Conservation (phyloP, 1,139 yeast genomes). For the Yamadazyma epiphylla region DNA sequence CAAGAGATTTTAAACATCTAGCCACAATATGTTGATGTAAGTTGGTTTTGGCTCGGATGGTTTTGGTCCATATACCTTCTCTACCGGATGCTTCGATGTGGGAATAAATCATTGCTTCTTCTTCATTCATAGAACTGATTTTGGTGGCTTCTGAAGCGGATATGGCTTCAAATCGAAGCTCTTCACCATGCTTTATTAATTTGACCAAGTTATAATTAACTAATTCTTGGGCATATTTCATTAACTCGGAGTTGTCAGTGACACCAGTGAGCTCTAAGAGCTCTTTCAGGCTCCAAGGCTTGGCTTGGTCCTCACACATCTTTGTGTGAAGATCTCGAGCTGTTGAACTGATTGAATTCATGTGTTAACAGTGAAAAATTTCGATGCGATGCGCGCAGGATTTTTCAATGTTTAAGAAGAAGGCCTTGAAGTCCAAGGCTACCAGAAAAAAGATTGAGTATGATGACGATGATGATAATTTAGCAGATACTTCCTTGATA, state of each 20-base stretch:
- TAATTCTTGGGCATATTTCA: constrained; percentile 63
- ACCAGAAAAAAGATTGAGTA: constrained; percentile 1
- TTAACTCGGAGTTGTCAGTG: constrained; percentile 41
- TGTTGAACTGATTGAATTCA: constrained; percentile 37
- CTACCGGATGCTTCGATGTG: constrained; percentile 90
- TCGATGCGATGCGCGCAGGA: constrained; percentile 2
- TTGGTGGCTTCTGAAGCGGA: constrained; percentile 64
- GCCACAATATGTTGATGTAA: constrained; percentile 89
- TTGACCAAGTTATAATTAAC: constrained; percentile 64
- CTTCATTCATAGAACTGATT: constrained; percentile 71
- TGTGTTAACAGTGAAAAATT: constrained; percentile 1
- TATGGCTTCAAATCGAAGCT: constrained; percentile 70
- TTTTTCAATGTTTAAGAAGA: constrained; percentile 5
- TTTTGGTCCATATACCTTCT: constrained; percentile 96
- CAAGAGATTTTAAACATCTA: constrained; percentile 80
- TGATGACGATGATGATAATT: constrained; percentile 9
- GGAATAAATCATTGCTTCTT: constrained; percentile 88
- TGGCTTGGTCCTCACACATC: constrained; percentile 51
- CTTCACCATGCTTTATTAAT: constrained; percentile 60
- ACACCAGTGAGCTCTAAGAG: constrained; percentile 42
- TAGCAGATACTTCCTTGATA: not conserved
- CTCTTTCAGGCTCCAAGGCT: constrained; percentile 57
- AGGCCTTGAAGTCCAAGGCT: constrained; percentile 2
- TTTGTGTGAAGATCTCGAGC: constrained; percentile 55
- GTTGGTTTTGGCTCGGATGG: constrained; percentile 85